Percentiles rank a stretch among this genome's conserved stretches.
Evolutionary conservation across 2,329 filamentous ascomycete genomes (phyloP).

Genomic region (Trichoderma sp.): DNA sequence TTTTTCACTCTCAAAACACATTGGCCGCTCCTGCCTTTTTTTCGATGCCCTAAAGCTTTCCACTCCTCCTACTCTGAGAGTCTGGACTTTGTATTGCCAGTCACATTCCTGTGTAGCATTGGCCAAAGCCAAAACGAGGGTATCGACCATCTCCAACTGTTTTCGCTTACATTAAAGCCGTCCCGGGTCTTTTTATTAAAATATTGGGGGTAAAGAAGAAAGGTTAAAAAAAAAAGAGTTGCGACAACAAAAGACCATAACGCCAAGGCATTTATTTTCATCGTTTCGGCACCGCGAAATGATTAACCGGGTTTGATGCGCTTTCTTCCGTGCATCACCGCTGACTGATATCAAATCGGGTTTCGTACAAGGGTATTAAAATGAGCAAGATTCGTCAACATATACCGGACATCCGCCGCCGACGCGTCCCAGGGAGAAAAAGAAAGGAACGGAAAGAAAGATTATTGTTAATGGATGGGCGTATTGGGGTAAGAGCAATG

Average conservation of each 20-base stretch:
- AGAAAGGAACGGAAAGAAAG: not conserved
- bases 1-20: conserved; percentile 31
- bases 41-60: conserved; percentile 24
- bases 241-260: conserved; percentile 14
- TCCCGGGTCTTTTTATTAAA: conserved; percentile 28
- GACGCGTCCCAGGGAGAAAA: not conserved
- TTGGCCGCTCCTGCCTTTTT: conserved; percentile 24
- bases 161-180: conserved; percentile 27
- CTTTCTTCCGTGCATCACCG: not conserved
- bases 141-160: conserved; percentile 23
- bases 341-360: conserved; percentile 9
- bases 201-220: not conserved
- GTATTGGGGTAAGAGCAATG: not conserved
- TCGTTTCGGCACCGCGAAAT: conserved; percentile 24
- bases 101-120: conserved; percentile 19
- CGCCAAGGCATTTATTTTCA: conserved; percentile 27
- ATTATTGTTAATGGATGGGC: not conserved
- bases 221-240: conserved; percentile 10
- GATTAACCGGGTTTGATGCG: conserved; percentile 14
- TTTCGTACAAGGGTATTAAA: conserved; percentile 40
- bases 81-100: conserved; percentile 4
- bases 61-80: conserved; percentile 13
- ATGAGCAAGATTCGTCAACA: conserved; percentile 33
- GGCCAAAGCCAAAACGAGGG: conserved; percentile 23
- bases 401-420: conserved; percentile 3